phyloP scores from a whole-genome alignment of 805 yeast species.

The Yueomyces sinensis region DNA sequence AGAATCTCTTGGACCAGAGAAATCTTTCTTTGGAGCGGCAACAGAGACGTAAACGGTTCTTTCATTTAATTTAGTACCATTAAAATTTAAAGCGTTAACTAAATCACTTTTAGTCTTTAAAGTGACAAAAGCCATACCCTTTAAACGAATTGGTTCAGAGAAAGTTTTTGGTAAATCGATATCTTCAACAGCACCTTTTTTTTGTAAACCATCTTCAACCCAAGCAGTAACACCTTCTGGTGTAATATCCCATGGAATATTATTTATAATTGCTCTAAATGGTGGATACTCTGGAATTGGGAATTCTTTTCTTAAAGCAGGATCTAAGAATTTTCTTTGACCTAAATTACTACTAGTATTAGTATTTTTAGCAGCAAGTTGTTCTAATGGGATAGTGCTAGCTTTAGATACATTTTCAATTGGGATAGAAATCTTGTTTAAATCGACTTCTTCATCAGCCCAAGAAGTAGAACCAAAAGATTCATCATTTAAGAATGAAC shows the following conservation, averaged over 20 bases:
- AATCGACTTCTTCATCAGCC: conserved; percentile 78
- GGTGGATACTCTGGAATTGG: conserved; percentile 92
- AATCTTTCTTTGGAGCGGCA: conserved; percentile 50
- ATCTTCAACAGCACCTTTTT: conserved; percentile 44
- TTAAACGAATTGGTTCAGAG: conserved; percentile 49
- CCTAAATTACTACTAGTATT: conserved; percentile 10
- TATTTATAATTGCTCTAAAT: conserved; percentile 75
- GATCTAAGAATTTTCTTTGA: conserved; percentile 23
- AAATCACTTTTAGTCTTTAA: conserved; percentile 67
- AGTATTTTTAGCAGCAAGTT: conserved; percentile 15
- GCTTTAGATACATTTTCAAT: conserved; percentile 20
- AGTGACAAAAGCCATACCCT: conserved; percentile 83
- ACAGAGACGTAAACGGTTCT: conserved; percentile 66
- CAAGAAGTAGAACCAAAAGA: conserved; percentile 61
- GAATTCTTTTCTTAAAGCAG: conserved; percentile 36
- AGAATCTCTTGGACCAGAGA: conserved; percentile 17
- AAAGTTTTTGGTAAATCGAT: conserved; percentile 63
- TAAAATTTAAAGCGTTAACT: conserved; percentile 55
- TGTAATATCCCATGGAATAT: conserved; percentile 68
- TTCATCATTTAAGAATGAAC: conserved; percentile 70
- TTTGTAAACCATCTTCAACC: conserved; percentile 39
- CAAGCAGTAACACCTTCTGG: conserved; percentile 54
- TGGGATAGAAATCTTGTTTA: conserved; percentile 47
- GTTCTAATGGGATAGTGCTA: conserved; percentile 19
- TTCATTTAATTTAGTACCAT: conserved; percentile 57